Evolutionary conservation across 495 filamentous ascomycete species (phyloP).

Genomic region (Oidiodendron maius): DNA sequence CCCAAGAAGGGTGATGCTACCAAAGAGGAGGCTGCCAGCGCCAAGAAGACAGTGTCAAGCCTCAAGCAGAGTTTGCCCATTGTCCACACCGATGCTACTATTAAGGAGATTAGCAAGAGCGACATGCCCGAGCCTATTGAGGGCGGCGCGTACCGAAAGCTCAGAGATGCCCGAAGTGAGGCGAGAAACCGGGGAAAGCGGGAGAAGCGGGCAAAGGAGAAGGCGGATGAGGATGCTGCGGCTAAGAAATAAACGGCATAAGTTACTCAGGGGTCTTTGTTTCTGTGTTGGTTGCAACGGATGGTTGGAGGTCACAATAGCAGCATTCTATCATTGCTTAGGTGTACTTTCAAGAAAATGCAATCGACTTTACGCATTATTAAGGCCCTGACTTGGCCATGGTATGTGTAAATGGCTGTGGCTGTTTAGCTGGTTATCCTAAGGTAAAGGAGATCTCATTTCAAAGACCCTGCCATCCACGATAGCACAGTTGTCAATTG

Average conservation of each 20-base stretch:
- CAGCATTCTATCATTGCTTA: constrained; percentile 22
- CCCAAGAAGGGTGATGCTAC: constrained; percentile 85
- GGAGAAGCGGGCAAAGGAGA: constrained; percentile 90
- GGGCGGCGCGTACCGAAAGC: constrained; percentile 72
- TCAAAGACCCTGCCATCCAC: too few species aligned
- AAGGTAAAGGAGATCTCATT: too few species aligned
- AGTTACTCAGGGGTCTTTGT: constrained; percentile 16
- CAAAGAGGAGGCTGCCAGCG: constrained; percentile 75
- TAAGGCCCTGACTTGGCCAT: background rate
- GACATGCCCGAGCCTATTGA: constrained; percentile 71
- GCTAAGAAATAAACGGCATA: constrained; percentile 65
- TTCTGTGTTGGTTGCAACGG: constrained; percentile 17
- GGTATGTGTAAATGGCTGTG: too few species aligned
- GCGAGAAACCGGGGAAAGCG: constrained; percentile 73
- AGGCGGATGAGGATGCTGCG: constrained; percentile 82
- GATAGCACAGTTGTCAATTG: too few species aligned
- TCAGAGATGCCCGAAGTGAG: constrained; percentile 82
- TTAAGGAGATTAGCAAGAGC: constrained; percentile 77
- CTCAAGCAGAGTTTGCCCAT: constrained; percentile 62
- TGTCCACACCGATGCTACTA: constrained; percentile 51
- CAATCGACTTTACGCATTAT: constrained; percentile 21
- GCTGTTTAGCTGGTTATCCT: too few species aligned
- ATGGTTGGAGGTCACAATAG: constrained; percentile 20
- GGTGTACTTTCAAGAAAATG: constrained; percentile 28
- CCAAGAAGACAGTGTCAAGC: constrained; percentile 58